Base-by-base conservation (phyloP, 1,284 basidiomycete species). In the Wolfiporia cocos region DNA sequence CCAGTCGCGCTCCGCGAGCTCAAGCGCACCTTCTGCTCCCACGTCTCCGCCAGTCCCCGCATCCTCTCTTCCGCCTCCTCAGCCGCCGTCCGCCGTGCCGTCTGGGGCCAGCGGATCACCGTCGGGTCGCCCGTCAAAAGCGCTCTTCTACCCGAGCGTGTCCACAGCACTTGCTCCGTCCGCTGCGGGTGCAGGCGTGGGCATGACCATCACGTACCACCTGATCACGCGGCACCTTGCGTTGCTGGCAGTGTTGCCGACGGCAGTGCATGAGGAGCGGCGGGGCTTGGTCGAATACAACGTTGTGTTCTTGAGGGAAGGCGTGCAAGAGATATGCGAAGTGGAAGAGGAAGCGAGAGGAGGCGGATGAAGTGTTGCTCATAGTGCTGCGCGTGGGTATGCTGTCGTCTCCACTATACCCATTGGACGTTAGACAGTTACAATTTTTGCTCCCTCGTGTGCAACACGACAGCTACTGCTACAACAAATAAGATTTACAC, bases 211-310 rank as follows among this genome's bases (percentile, higher is more conserved):
- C 41, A 86, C 88, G 5, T 88, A 91, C 57, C 91, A 94, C 69
- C 74, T 90, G 48, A 82, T 95, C 51, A 92, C 90, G 31, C 76
- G 79, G 54, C 80, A 74, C 43, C 66, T 97, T 4, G 91, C 89
- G 0, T 70, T 98, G 30, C 73, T 97, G 34, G 85, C 87, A 2
- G 66, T 95, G 35, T 62, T 96, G 11, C 85, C 89, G 15, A 88
- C 90, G 1, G 71, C 78, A 32, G 81, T 89, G 14, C 92, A 83
- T 58, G 83, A 91, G 42, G 73, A 76, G 42, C 74, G 86, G 47
- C 70, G 88, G 18, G 91, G 90, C 14, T 70, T 94, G 48, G 77
- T 97, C 33, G 93, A 97, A 61, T 95, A 91, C 65, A 98, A 98
- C 55, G 82, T 97, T 4, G 85, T 92, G 17, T 91, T 88, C 62